Base-by-base conservation (phyloP, 2,329 filamentous ascomycete genomes). In the Sordariomycetes sp. region DNA sequence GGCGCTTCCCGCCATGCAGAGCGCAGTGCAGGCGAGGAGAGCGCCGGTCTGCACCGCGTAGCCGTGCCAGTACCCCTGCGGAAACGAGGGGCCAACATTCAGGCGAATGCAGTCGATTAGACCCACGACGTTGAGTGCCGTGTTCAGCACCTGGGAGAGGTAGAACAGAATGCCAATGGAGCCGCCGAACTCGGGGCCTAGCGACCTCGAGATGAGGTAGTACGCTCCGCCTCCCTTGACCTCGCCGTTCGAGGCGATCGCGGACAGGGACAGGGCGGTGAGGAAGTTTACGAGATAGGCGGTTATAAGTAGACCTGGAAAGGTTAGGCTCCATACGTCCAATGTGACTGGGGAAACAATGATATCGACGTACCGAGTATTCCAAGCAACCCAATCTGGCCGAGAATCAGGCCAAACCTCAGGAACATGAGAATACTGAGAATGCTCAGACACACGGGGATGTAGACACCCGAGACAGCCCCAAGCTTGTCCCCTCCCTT, bases 351-450 rank as follows among this genome's bases (percentile, higher is more conserved):
- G 24, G 52, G 20, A 8, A 40, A 16, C 20, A 2, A 43, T 20
- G 10, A 24, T 58, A 10, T 14, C 16, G 14, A 53, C 40, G 32
- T 74, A 89, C 88, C 87, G 68, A 95, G 75, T 70, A 91, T 94
- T 55, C 89, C 90, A 51, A 93, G 62, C 52, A 95, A 76, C 24
- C 90, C 90, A 61, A 87, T 81, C 67, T 93, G 87, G 10, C 90
- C 90, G 24, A 95, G 76, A 59, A 96, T 89, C 65, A 90, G 85
- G 24, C 90, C 90, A 69, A 96, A 96, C 24, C 90, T 83, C 65
- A 96, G 77, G 72, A 96, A 96, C 89, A 96, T 95, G 61, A 96
- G 80, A 71, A 96, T 95, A 65, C 89, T 93, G 63, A 95, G 74
- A 50, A 96, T 90, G 70, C 94, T 96, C 63, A 95, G 76, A 61